Evolutionary conservation across 495 filamentous ascomycete genomes (phyloP), one percentile per base, ranked within the genome.

Genomic region (Penicillium manginii): DNA sequence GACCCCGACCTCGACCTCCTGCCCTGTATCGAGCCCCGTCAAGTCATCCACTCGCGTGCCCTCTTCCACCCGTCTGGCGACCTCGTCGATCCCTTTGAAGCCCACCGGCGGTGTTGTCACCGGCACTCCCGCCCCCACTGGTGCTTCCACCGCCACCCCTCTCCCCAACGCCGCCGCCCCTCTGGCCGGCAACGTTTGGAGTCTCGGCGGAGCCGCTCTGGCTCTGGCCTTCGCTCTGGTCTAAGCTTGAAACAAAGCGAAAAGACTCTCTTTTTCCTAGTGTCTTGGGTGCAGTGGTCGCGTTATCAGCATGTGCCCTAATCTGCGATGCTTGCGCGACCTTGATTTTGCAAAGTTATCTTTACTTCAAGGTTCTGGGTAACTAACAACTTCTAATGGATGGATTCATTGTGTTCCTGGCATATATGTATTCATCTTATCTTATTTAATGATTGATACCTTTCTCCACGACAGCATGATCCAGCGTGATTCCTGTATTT

Each of bases 391-490:
- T 49, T 55, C 39, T 49, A 21, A 49, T 37, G 31, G 54, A 48
- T 56, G 54, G 46, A 56, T 37, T 49, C 32, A 47, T 33, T 37
- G 35, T 37, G 15, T 33, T 22, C 53, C 21, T 49, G 42, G 32
- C 29, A 56, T 50, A 54, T 29, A 18, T 61, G 60, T 42, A 52
- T 61, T 60, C 22, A 47, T 35, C 29, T 22, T 37, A 5, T 59
- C 52, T 58, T 54, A 19, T 55, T 59, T 63, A 63, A 63, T 63
- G 61, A 54, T 63, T 60, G 60, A 63, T 63, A 65, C 62, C 62
- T 65, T 67, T 68, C 59, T 65, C 56, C 57, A 68, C 62, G 65
- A 68, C 65, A 63, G 65, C 60, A 65, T 62, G 62, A 65, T 59
- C 59, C 55, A 68, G 65, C 62, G 54, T 59, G 58, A 56, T 33